Percentiles rank a stretch among this genome's conserved stretches.
phyloP scores from a whole-genome alignment of 345 rosid species.

The Aethionema arabicum region DNA sequence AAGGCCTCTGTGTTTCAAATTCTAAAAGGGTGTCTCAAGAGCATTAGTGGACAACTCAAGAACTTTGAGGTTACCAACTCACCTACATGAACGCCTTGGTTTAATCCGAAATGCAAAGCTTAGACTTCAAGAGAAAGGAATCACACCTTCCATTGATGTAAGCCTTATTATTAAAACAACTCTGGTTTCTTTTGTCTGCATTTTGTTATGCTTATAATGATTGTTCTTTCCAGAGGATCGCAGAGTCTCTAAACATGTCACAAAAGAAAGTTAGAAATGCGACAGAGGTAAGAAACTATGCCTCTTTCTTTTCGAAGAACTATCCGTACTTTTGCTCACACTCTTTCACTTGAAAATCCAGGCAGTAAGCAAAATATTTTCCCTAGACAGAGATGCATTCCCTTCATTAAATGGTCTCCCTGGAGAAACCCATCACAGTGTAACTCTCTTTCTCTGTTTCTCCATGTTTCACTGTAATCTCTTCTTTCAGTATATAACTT shows the following conservation, averaged over 20 bases:
- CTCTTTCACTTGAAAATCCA: conserved; percentile 35
- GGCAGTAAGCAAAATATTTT: conserved; percentile 80
- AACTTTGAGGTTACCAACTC: conserved; percentile 81
- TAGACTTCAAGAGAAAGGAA: conserved; percentile 80
- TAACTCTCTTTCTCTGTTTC: conserved; percentile 39
- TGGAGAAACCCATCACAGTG: conserved; percentile 90
- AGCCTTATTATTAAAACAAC: conserved; percentile 26
- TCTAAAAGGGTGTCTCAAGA: conserved; percentile 78
- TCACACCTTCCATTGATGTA: conserved; percentile 85
- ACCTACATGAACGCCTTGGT: conserved; percentile 84
- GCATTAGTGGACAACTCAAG: conserved; percentile 85
- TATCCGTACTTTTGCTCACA: conserved; percentile 22
- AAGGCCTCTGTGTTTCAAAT: conserved; percentile 16
- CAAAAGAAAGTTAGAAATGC: conserved; percentile 93
- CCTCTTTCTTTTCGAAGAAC: conserved; percentile 7
- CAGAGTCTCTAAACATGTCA: conserved; percentile 82
- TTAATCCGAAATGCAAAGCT: conserved; percentile 84
- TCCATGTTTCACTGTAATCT: conserved; percentile 7
- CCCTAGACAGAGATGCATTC: conserved; percentile 89
- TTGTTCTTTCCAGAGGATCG: conserved; percentile 67
- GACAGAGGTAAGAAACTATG: conserved; percentile 60
- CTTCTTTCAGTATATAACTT: conserved; percentile 18
- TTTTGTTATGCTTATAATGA: conserved; percentile 18
- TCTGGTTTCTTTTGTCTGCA: conserved; percentile 7
- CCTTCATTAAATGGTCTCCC: conserved; percentile 87